phyloP scores from a whole-genome alignment of 169 alveolate species.

The Plasmodium sp. region DNA sequence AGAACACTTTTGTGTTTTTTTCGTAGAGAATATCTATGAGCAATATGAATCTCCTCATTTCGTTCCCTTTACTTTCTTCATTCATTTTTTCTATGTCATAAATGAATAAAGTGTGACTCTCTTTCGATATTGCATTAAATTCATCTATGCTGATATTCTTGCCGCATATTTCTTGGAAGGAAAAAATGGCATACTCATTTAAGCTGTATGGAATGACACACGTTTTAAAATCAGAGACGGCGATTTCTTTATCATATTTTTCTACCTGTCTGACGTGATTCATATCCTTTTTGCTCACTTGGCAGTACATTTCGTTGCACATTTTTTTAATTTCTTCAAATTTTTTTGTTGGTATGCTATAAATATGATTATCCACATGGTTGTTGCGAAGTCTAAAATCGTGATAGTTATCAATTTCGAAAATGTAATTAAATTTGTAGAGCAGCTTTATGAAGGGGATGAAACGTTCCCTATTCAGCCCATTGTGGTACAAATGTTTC shows the following conservation, averaged over 20 bases:
- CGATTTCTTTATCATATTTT: slow-evolving; percentile 8
- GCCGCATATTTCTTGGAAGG: slow-evolving; percentile 59
- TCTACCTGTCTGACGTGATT: slow-evolving; percentile 19
- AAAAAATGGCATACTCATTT: slow-evolving; percentile 37
- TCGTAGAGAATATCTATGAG: slow-evolving; percentile 68
- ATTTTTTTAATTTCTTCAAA: slow-evolving; percentile 43
- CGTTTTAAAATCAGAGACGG: slow-evolving; percentile 37
- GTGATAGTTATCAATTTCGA: slow-evolving; percentile 52
- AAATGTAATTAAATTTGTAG: slow-evolving; percentile 61
- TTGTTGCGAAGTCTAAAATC: slow-evolving; percentile 60
- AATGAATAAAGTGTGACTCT: slow-evolving; percentile 34
- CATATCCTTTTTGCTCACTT: slow-evolving; percentile 12
- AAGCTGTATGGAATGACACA: slow-evolving; percentile 36
- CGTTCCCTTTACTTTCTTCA: slow-evolving; percentile 72
- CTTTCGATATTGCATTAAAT: slow-evolving; percentile 58
- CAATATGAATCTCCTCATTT: slow-evolving; percentile 57
- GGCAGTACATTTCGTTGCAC: slow-evolving; percentile 26
- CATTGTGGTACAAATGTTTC: slow-evolving; percentile 79
- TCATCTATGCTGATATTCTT: slow-evolving; percentile 64
- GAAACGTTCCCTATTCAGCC: slow-evolving; percentile 82
- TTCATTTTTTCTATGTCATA: slow-evolving; percentile 64
- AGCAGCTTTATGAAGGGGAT: slow-evolving; percentile 80
- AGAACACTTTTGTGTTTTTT: slow-evolving; percentile 66
- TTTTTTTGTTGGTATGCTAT: slow-evolving; percentile 25
- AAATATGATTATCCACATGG: slow-evolving; percentile 10